A percentile compares a stretch with the other conserved stretches of the same genome.
These are phyloP conservation scores for Diaporthe batatas DNA, from an alignment of 2,329 filamentous ascomycete species.

Conservation along the genomic window DNA sequence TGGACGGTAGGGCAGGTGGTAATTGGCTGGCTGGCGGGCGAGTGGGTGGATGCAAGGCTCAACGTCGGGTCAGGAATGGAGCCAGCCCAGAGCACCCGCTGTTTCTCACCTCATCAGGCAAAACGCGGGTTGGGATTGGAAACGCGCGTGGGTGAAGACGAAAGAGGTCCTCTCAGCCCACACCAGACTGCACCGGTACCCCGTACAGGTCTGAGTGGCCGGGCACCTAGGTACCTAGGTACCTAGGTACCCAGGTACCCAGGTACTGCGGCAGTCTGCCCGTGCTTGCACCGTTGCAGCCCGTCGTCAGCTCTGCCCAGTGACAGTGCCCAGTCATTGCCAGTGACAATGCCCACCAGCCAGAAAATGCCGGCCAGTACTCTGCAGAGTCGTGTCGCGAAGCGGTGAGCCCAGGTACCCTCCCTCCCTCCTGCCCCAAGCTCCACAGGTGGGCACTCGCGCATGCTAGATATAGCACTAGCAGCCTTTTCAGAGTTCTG, in stretches of 20 bases:
- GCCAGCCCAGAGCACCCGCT: conserved; percentile 29
- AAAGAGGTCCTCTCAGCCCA: too few relatives aligned
- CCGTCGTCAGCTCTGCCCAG: conserved; percentile 1
- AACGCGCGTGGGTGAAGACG: conserved; percentile 23
- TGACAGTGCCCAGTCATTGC: too few relatives aligned
- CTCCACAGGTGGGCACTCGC: conserved; percentile 29
- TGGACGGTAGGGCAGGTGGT: not conserved
- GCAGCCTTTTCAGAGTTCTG: conserved; percentile 34
- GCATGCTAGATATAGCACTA: conserved; percentile 17
- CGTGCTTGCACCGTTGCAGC: conserved; percentile 3
- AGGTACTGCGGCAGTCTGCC: not conserved
- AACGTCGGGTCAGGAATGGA: conserved; percentile 20
- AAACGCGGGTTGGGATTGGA: conserved; percentile 31
- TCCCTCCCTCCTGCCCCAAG: conserved; percentile 12
- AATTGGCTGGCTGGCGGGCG: not conserved
- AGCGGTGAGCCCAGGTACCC: conserved; percentile 27
- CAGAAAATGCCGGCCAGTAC: conserved; percentile 6
- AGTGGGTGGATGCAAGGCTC: conserved; percentile 17
- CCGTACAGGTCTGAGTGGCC: too few relatives aligned
- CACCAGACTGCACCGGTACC: too few relatives aligned
- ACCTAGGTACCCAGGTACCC: too few relatives aligned
- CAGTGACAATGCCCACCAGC: too few relatives aligned
- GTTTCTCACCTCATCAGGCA: conserved; percentile 35
- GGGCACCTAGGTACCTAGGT: too few relatives aligned
- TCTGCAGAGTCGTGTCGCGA: conserved; percentile 17